Percentiles rank a stretch among this genome's conserved stretches.
phyloP scores from a whole-genome alignment of 495 filamentous ascomycete genomes.

The Neurospora pannonica region DNA sequence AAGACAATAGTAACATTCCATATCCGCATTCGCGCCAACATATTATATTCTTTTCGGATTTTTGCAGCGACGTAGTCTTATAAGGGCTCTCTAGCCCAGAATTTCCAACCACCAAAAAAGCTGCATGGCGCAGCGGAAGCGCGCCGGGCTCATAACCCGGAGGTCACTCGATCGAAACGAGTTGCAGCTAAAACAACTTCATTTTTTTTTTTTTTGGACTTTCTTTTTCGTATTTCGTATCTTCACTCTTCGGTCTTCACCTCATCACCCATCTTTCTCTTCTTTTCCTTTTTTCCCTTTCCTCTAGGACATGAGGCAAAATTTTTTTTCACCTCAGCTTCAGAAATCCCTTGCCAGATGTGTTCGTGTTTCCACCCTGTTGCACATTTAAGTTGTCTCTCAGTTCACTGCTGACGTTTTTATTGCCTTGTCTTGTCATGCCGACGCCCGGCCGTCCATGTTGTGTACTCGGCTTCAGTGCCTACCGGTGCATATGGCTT shows the following conservation, averaged over 20 bases:
- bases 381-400: too few species aligned
- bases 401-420: too few species aligned
- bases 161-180: slow-evolving; percentile 9
- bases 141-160: slow-evolving; percentile 11
- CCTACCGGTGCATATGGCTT: too few species aligned
- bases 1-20: neutral
- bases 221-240: neutral
- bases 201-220: slow-evolving; percentile 1
- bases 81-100: rapidly evolving
- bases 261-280: neutral
- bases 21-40: neutral
- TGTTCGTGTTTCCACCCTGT: too few species aligned
- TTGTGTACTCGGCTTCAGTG: too few species aligned
- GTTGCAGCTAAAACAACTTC: neutral
- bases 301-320: too few species aligned
- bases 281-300: slow-evolving; percentile 4
- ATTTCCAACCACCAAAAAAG: neutral
- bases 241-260: too few species aligned
- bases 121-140: slow-evolving; percentile 11
- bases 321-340: too few species aligned
- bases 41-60: too few species aligned
- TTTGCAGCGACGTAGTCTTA: neutral
- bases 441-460: too few species aligned
- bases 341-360: too few species aligned
- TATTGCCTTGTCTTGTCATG: too few species aligned